Conservation (phyloP, 352 stramenopile genomes). For the Phytophthora foliorum region DNA sequence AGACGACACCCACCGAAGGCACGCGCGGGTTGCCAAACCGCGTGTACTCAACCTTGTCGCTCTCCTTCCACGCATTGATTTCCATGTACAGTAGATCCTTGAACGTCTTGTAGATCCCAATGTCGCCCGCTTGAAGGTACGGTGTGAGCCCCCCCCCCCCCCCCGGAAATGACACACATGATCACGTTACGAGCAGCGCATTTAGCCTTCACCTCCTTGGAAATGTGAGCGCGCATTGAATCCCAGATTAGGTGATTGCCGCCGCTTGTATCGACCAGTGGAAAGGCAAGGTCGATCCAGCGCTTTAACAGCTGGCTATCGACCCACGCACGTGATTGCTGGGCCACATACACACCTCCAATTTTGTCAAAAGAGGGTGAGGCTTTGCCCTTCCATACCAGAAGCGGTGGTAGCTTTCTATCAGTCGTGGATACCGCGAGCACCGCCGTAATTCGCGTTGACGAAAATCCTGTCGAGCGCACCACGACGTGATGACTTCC, state of each 20-base stretch:
- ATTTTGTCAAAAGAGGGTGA: slow-evolving; percentile 18
- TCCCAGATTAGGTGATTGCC: slow-evolving; percentile 29
- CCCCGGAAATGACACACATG: slow-evolving; percentile 17
- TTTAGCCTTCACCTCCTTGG: slow-evolving; percentile 20
- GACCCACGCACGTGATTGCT: slow-evolving; percentile 21
- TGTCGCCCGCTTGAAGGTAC: slow-evolving; percentile 24
- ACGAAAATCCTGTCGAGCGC: slow-evolving; percentile 34
- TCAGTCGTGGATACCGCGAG: slow-evolving; percentile 17
- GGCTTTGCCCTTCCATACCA: slow-evolving; percentile 22
- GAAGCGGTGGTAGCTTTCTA: slow-evolving; percentile 18
- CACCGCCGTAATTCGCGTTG: slow-evolving; percentile 32
- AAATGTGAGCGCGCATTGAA: slow-evolving; percentile 32
- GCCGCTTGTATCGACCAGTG: slow-evolving; percentile 2
- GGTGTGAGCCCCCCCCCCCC: slow-evolving; percentile 15
- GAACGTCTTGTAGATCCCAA: slow-evolving; percentile 27
- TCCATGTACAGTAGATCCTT: slow-evolving; percentile 13
- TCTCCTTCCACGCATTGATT: slow-evolving; percentile 19
- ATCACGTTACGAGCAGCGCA: slow-evolving; percentile 1
- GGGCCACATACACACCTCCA: slow-evolving; percentile 14
- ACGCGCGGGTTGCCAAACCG: slow-evolving; percentile 6
- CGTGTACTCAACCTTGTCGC: slow-evolving; percentile 12
- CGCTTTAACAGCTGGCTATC: slow-evolving; percentile 9
- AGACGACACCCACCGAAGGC: neutral
- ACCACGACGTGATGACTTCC: slow-evolving; percentile 35
- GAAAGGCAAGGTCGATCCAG: slow-evolving; percentile 13